A percentile compares a stretch with the other conserved stretches of the same genome.
Evolutionary conservation across 129 eudicot genomes (phyloP).

Genomic region (Apium graveolens): DNA sequence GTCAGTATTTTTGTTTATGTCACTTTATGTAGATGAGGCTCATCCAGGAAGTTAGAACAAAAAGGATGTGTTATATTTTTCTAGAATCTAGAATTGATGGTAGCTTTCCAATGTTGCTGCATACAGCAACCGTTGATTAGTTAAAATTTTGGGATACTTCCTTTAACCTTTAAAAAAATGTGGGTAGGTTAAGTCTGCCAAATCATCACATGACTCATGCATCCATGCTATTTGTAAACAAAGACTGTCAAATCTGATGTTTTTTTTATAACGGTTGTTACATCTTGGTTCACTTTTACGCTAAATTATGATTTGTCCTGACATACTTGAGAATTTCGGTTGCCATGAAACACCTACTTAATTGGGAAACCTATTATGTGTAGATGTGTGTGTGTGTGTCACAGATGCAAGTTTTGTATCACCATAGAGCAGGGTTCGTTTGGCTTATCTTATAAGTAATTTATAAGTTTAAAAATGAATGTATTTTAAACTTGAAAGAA

Average conservation of each 20-base stretch:
- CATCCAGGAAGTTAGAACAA: not conserved
- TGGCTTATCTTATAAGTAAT: too few species aligned
- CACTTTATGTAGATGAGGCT: too few species aligned
- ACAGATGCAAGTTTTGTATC: not conserved
- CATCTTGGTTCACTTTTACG: not conserved
- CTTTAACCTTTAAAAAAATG: too few species aligned
- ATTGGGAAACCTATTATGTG: not conserved
- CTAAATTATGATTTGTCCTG: not conserved
- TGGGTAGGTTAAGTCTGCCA: too few species aligned
- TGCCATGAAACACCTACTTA: not conserved
- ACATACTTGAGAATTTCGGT: not conserved
- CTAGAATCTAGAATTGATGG: not conserved
- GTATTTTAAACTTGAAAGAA: too few species aligned
- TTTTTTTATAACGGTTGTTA: too few species aligned
- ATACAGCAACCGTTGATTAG: too few species aligned
- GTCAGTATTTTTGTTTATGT: too few species aligned
- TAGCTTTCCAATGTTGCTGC: not conserved
- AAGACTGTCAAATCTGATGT: not conserved
- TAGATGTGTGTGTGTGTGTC: not conserved
- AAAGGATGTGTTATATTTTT: not conserved
- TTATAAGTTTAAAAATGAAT: too few species aligned
- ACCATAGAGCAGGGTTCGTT: not conserved
- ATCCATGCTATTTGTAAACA: not conserved
- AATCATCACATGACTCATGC: not conserved
- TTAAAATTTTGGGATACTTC: too few species aligned